A percentile compares a stretch with the other conserved stretches of the same genome.
These are phyloP conservation scores for Puccinia polysora DNA, from an alignment of 1,284 basidiomycete genomes.

Conservation along the genomic window DNA sequence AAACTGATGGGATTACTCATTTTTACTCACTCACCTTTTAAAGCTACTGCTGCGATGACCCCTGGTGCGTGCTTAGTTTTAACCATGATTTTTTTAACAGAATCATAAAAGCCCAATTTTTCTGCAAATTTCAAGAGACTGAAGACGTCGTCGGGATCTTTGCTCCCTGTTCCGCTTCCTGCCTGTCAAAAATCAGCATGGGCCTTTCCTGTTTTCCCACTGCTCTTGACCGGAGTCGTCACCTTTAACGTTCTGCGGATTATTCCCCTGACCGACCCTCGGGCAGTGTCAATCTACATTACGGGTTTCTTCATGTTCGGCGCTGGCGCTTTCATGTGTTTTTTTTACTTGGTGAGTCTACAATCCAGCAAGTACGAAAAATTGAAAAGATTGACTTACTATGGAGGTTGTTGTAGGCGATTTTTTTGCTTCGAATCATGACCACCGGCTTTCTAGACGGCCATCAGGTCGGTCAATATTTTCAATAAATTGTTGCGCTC, in stretches of 20 bases:
- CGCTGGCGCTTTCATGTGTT: conserved; percentile 31
- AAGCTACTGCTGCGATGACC: conserved; percentile 25
- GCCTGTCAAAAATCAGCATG: conserved; percentile 9
- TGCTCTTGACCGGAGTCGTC: conserved; percentile 33
- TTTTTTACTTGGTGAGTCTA: conserved; percentile 36
- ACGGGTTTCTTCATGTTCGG: conserved; percentile 25
- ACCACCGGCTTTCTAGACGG: conserved; percentile 23
- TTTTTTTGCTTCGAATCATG: conserved; percentile 35
- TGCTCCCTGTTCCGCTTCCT: background rate
- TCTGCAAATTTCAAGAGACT: too few species aligned
- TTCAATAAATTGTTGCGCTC: too few species aligned
- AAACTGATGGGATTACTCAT: background rate
- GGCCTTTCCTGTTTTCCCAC: conserved; percentile 37
- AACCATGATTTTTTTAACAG: too few species aligned
- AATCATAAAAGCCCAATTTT: too few species aligned
- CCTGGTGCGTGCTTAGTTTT: too few species aligned
- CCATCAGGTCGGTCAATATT: too few species aligned
- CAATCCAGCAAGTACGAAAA: background rate
- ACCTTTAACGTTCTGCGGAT: conserved; percentile 20
- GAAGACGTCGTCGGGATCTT: background rate
- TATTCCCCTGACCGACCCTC: conserved; percentile 11
- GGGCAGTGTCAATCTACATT: conserved; percentile 19
- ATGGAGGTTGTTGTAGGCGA: background rate
- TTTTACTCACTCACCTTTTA: background rate
- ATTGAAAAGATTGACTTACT: background rate